Base-by-base conservation (phyloP, 192 early-diverging fungal species). In the Nowakowskiella sp. region DNA sequence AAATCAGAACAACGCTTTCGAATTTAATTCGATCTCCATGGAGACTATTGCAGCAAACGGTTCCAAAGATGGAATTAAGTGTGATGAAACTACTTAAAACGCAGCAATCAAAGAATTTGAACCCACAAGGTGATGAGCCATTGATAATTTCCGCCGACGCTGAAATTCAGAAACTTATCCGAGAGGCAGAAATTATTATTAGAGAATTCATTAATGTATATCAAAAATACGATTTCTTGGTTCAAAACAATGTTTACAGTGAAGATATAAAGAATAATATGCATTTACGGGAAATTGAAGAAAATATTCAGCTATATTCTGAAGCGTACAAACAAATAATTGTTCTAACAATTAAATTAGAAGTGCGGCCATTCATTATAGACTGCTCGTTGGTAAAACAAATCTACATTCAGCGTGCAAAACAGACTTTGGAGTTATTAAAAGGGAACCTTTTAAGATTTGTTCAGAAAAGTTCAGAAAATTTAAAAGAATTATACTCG, bases 311-410 rank as follows among this genome's bases (percentile, higher is more conserved):
- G 28, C 10, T 46, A 0, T 51, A 55, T 26, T 23, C 30, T 6
- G 21, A 33, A n/a, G 66, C 60, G 8, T 3, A 29, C 30, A 26
- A 31, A 13, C 30, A 21, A 21, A 44, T 60, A 13, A 6, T 0
- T 21, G 62, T 22, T 60, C 57, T 6, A 22, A 22, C 30, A 31
- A 62, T 25, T n/a, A n/a, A 1, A n/a, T 47, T 70, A 1, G 31
- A 49, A 25, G 24, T 65, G 32, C 50, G 53, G 6, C 67, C 67
- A 0, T 66, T 67, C 26, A 16, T 53, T n/a, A 8, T 70, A 19
- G 48, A 58, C 32, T 70, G 67, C 50, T 30, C 52, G 4, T 10
- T 30, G 6, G 58, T 70, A 10, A 71, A 70, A 29, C 24, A 52
- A 22, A 2, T 66, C 3, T 62, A 29, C 19, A 44, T 46, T 21